Evolutionary conservation across 345 rosid genomes (phyloP), one percentile per base, ranked within the genome.

Genomic region (Camelina laxa): DNA sequence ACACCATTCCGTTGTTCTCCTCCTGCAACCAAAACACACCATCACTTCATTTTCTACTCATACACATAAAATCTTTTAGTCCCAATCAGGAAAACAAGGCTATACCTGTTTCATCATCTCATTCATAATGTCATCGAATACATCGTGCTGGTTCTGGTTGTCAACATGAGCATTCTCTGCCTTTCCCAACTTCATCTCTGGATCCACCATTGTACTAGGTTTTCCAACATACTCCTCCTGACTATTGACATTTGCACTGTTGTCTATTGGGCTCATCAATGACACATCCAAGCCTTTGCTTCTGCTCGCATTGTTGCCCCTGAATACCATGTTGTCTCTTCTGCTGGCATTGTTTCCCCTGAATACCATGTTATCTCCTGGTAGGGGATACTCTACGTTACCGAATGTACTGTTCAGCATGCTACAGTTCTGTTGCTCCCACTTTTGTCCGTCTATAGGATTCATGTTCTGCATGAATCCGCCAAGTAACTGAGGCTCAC

Each of bases 61-160:
- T 57, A 35, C 50, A 36, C 36, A 33, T 33, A 20, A 27, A 73
- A 53, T 7, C 27, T 41, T 19, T 31, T 60, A 60, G 0, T 31
- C 48, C 48, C 12, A 42, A 60, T 53, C 49, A 53, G 2, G 16
- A 16, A 38, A 50, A 17, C 9, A 44, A 69, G 21, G 41, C 31
- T 24, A 9, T 83, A 92, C 99, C 89, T 82, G 84, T 76, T 88
- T 90, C 72, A 86, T 75, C 89, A 86, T 81, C 55, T 84, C 83
- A 48, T 75, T 81, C 92, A 88, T 78, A 19, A 95, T 80, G 57
- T 88, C 96, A 67, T 90, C 97, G 66, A 91, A 70, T 24, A 87
- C 81, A 12, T 86, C 91, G 2, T 83, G 83, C 66, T 74, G 80
- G 22, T 81, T 81, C 66, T 74, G 80, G 22, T 81, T 81, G 30